phyloP scores from a whole-genome alignment of 345 rosid genomes.

The Eucalyptus sp. region DNA sequence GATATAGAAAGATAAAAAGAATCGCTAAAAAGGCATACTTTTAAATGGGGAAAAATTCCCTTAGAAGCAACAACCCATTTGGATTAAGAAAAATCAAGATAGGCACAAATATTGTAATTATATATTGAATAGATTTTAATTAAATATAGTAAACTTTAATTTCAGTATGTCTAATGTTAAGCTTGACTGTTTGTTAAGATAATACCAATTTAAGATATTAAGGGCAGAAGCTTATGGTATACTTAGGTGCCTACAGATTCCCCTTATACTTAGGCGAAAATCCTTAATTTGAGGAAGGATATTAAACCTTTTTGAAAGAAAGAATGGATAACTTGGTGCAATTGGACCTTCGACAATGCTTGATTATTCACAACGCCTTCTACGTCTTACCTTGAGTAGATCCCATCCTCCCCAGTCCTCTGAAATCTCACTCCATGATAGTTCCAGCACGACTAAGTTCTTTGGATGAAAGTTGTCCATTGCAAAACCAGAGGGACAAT shows the following conservation, averaged over 20 bases:
- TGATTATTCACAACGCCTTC: not conserved
- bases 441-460: accelerated
- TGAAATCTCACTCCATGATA: too few relatives aligned
- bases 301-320: not conserved
- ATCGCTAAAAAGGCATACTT: too few relatives aligned
- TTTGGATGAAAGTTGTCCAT: too few relatives aligned
- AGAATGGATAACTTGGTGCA: not conserved
- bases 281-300: not conserved
- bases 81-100: not conserved
- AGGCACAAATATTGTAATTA: not conserved
- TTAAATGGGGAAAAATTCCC: too few relatives aligned
- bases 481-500: too few relatives aligned
- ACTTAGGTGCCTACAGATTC: not conserved
- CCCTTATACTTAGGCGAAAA: accelerated
- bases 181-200: not conserved
- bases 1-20: too few relatives aligned
- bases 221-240: not conserved
- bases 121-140: not conserved
- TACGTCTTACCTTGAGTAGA: not conserved
- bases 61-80: not conserved
- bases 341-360: accelerated
- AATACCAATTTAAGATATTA: not conserved
- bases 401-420: too few relatives aligned
- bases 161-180: not conserved
- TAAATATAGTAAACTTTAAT: not conserved